Conservation (phyloP, 108 stramenopile genomes). For the Cylindrotheca closterium region DNA sequence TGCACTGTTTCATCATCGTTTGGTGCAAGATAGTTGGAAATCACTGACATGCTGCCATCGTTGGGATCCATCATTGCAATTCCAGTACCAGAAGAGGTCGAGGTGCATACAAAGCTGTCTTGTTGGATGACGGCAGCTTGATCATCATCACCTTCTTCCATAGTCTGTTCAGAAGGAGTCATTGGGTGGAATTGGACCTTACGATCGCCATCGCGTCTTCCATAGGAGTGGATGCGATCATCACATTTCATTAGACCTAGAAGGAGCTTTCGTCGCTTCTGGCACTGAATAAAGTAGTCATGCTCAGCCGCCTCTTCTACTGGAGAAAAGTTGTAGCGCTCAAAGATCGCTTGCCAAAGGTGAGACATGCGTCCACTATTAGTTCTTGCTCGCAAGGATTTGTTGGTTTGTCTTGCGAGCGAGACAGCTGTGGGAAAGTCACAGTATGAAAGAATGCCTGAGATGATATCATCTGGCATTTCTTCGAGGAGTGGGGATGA, state of each 20-base stretch:
- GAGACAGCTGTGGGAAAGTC: slow-evolving; percentile 38
- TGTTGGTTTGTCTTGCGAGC: slow-evolving; percentile 13
- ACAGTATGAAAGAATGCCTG: slow-evolving; percentile 34
- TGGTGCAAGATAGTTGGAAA: slow-evolving; percentile 33
- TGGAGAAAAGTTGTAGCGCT: slow-evolving; percentile 41
- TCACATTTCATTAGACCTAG: too few relatives aligned
- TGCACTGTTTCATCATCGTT: slow-evolving; percentile 20
- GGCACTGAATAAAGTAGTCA: slow-evolving; percentile 30
- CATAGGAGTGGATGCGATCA: too few relatives aligned
- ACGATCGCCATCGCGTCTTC: neutral
- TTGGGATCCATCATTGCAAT: slow-evolving; percentile 61
- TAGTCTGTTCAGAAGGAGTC: slow-evolving; percentile 46
- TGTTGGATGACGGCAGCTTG: slow-evolving; percentile 26
- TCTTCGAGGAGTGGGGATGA: slow-evolving; percentile 6
- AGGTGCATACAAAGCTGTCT: slow-evolving; percentile 46
- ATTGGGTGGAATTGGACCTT: slow-evolving; percentile 26
- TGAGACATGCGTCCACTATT: neutral
- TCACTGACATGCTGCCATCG: slow-evolving; percentile 40
- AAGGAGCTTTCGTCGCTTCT: slow-evolving; percentile 32
- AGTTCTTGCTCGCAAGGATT: slow-evolving; percentile 5
- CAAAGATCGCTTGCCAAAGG: slow-evolving; percentile 39
- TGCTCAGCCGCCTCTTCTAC: neutral
- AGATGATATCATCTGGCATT: slow-evolving; percentile 45
- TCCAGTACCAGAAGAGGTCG: slow-evolving; percentile 36
- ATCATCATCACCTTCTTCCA: slow-evolving; percentile 23